phyloP scores from a whole-genome alignment of 495 filamentous ascomycete species.

The Chaetomium cochliodes region DNA sequence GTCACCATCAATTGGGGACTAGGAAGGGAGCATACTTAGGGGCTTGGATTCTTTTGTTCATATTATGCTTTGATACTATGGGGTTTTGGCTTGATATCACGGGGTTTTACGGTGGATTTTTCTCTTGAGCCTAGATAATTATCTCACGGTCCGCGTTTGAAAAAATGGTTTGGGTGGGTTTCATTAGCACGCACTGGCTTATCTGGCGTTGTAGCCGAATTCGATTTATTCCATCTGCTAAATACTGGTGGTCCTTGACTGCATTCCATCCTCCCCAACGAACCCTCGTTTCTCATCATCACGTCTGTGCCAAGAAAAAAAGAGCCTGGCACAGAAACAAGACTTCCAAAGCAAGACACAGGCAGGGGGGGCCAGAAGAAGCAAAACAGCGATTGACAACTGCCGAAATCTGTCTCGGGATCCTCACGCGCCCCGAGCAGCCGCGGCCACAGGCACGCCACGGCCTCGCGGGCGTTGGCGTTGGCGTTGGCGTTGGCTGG shows the following conservation, averaged over 20 bases:
- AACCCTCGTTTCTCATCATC: not conserved
- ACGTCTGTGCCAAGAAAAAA: not conserved
- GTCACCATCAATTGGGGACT: not conserved
- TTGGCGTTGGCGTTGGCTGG: no score
- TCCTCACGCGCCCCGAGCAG: not conserved
- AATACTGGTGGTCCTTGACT: not conserved
- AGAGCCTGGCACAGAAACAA: not conserved
- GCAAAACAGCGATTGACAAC: not conserved
- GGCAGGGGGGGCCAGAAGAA: not conserved
- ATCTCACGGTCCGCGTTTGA: conserved; percentile 1
- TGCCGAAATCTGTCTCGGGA: conserved; percentile 1
- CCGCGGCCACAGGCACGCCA: no score
- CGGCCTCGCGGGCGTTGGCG: no score
- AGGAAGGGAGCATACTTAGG: not conserved
- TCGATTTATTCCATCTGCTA: not conserved
- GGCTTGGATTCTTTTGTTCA: not conserved
- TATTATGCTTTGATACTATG: not conserved
- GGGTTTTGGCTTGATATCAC: not conserved
- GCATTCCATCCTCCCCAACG: not conserved
- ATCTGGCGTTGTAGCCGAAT: not conserved
- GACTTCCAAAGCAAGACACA: not conserved
- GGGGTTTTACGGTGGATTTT: not conserved
- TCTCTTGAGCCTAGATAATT: not conserved
- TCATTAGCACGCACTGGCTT: not conserved
- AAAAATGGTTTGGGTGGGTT: not conserved